Percentiles rank a stretch among this genome's conserved stretches.
These are phyloP conservation scores for Tolypocladium ophioglossoides DNA, from an alignment of 2,329 filamentous ascomycete genomes.

Conservation along the genomic window DNA sequence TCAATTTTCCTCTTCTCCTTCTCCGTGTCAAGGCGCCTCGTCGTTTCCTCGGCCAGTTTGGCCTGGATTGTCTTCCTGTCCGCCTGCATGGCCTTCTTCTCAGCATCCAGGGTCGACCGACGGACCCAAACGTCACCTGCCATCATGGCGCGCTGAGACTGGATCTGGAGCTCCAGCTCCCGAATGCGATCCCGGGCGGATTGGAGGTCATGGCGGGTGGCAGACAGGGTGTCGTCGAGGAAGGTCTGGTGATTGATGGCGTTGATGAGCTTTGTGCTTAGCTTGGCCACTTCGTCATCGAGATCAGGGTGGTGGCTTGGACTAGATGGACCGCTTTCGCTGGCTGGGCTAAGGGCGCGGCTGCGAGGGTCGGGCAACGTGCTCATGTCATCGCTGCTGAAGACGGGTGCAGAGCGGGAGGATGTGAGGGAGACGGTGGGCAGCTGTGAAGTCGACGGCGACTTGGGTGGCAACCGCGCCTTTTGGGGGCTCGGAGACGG, in stretches of 20 bases:
- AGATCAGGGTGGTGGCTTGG: conserved; percentile 42
- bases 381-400: conserved; percentile 52
- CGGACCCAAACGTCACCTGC: conserved; percentile 65
- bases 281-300: conserved; percentile 67
- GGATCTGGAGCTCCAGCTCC: conserved; percentile 54
- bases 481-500: conserved; percentile 21
- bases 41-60: conserved; percentile 54
- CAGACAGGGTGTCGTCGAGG: conserved; percentile 78
- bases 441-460: conserved; percentile 24
- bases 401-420: conserved; percentile 24
- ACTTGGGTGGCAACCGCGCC: conserved; percentile 24
- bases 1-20: conserved; percentile 84
- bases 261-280: conserved; percentile 93
- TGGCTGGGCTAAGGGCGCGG: conserved; percentile 36
- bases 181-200: conserved; percentile 55
- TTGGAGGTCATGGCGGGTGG: conserved; percentile 75
- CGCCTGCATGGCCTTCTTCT: conserved; percentile 49
- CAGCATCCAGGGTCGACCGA: conserved; percentile 62
- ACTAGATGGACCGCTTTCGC: conserved; percentile 19
- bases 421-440: conserved; percentile 27
- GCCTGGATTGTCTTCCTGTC: conserved; percentile 49
- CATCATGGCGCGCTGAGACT: conserved; percentile 61
- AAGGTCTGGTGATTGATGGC: conserved; percentile 94
- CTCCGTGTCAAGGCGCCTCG: conserved; percentile 53
- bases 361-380: conserved; percentile 57